phyloP scores from a whole-genome alignment of 257 asterid species.

The Rauvolfia tetraphylla region DNA sequence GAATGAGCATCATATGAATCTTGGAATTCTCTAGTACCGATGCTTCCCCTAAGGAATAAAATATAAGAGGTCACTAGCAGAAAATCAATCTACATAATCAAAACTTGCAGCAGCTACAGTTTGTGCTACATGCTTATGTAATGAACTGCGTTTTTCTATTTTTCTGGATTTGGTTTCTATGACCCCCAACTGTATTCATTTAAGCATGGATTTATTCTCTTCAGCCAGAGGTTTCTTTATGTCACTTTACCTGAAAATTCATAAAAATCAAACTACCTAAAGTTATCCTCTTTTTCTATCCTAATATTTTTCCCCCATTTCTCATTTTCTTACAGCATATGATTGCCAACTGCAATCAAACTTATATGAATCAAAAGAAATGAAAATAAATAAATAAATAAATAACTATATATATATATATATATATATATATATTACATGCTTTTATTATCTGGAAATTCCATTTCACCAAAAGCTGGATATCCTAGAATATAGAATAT shows the following conservation, averaged over 20 bases:
- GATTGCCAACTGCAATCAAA: neutral
- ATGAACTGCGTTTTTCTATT: too few species aligned
- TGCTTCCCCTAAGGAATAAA: too few species aligned
- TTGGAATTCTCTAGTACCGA: too few species aligned
- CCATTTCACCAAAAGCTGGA: neutral
- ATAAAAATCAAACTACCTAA: neutral
- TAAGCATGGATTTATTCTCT: neutral
- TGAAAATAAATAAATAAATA: neutral
- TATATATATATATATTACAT: too few species aligned
- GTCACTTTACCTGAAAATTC: neutral
- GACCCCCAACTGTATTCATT: neutral
- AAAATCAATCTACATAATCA: too few species aligned
- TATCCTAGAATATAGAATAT: neutral
- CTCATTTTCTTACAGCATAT: neutral
- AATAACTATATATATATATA: too few species aligned
- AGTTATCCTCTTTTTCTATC: neutral
- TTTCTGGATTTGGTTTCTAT: too few species aligned
- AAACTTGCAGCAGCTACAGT: too few species aligned
- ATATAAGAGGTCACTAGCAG: too few species aligned
- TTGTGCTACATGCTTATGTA: neutral
- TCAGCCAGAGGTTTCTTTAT: neutral
- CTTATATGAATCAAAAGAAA: neutral
- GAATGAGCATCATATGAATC: too few species aligned
- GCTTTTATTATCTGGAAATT: neutral
- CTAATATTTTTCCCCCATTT: neutral